A percentile compares a stretch with the other conserved stretches of the same genome.
These are phyloP conservation scores for Cercospora zeina DNA, from an alignment of 2,329 filamentous ascomycete genomes.

Conservation along the genomic window DNA sequence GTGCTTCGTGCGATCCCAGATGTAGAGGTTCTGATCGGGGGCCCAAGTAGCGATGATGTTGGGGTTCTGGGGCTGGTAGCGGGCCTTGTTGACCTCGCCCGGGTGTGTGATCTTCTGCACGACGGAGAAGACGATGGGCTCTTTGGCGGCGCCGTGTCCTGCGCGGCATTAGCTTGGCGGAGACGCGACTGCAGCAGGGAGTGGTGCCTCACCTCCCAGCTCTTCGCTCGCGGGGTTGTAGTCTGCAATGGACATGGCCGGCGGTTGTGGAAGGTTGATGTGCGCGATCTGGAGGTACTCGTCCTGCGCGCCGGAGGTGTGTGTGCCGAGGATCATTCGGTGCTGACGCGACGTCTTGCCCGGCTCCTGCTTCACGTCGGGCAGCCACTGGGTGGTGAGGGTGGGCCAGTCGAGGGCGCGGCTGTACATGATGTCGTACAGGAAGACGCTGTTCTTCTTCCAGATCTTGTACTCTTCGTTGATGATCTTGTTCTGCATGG, in stretches of 20 bases:
- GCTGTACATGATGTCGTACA: constrained; percentile 95
- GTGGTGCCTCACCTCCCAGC: constrained; percentile 62
- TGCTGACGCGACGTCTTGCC: constrained; percentile 87
- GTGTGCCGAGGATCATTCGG: constrained; percentile 87
- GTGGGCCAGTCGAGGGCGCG: constrained; percentile 97
- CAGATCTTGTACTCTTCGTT: constrained; percentile 99
- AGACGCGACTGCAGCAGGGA: neutral
- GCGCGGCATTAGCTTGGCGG: neutral
- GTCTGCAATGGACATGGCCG: constrained; percentile 70
- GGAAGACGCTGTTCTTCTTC: constrained; percentile 99
- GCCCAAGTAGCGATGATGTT: constrained; percentile 94
- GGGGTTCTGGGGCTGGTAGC: constrained; percentile 96
- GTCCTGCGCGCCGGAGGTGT: constrained; percentile 79
- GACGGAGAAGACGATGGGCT: constrained; percentile 83
- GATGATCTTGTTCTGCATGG: constrained; percentile 77
- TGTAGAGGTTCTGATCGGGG: constrained; percentile 80
- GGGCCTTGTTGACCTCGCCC: constrained; percentile 96
- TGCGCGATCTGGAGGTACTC: constrained; percentile 96
- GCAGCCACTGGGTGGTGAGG: constrained; percentile 96
- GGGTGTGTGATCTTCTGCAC: constrained; percentile 96
- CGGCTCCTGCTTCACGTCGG: constrained; percentile 81
- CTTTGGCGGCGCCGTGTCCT: constrained; percentile 73
- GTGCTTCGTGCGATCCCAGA: constrained; percentile 97
- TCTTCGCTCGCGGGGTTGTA: constrained; percentile 92
- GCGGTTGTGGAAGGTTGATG: constrained; percentile 83